A percentile compares a stretch with the other conserved stretches of the same genome.
Evolutionary conservation across 768 basidiomycete species (phyloP).

Genomic region (Xanthoconium purpureum): DNA sequence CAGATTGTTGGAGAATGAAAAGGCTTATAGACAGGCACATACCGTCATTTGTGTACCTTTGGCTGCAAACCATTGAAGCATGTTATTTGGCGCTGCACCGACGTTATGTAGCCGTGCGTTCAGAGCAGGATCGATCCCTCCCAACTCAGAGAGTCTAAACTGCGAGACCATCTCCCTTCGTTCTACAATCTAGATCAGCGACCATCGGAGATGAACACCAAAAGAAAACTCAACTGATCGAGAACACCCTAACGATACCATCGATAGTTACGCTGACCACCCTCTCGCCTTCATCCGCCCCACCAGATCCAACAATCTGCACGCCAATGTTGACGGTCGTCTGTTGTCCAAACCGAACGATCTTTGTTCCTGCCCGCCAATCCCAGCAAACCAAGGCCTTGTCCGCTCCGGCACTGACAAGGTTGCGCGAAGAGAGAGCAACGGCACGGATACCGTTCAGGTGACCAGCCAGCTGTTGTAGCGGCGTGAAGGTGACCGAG

Average conservation of each 20-base stretch:
- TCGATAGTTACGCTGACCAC: conserved; percentile 92
- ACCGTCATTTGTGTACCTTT: conserved; percentile 91
- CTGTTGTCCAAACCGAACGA: conserved; percentile 89
- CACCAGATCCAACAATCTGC: conserved; percentile 63
- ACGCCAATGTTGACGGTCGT: conserved; percentile 91
- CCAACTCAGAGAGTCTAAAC: conserved; percentile 81
- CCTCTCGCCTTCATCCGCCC: conserved; percentile 61
- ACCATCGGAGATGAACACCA: neutral
- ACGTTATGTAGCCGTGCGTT: conserved; percentile 71
- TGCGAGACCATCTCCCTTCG: conserved; percentile 89
- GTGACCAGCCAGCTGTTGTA: conserved; percentile 83
- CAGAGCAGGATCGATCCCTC: conserved; percentile 60
- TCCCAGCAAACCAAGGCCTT: conserved; percentile 84
- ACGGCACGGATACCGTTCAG: conserved; percentile 89
- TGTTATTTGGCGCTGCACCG: conserved; percentile 79
- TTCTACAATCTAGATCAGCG: conserved; percentile 30
- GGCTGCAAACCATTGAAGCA: conserved; percentile 93
- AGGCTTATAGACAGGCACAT: conserved; percentile 20
- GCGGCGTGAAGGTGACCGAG: conserved; percentile 76
- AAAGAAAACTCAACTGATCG: conserved; percentile 62
- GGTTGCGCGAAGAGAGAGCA: conserved; percentile 77
- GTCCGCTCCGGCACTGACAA: conserved; percentile 78
- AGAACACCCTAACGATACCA: conserved; percentile 86
- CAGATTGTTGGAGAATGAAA: neutral
- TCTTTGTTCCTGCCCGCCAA: conserved; percentile 85